Base-by-base conservation (phyloP, 2,329 filamentous ascomycete genomes). In the Cercospora janseana region DNA sequence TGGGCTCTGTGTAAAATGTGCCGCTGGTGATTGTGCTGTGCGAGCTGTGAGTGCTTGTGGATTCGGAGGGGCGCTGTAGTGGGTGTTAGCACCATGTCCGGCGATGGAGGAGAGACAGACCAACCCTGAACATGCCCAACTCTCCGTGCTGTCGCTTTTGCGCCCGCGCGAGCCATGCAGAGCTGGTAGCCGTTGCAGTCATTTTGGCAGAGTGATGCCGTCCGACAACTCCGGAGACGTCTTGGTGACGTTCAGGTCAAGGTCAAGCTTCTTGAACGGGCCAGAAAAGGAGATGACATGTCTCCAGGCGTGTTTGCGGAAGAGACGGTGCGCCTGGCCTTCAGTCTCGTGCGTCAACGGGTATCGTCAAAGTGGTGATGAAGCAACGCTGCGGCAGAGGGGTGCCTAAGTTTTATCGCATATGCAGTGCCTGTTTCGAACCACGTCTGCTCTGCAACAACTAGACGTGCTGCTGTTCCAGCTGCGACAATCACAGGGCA, bases 101-200 rank as follows among this genome's bases (percentile, higher is more conserved):
- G 21, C 26, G 9, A 3, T 10, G 16, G 38, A 3, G 6, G 16
- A 15, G 13, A 16, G 21, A 16, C 12, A 12, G 9, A 3, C 44
- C n/a, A 46, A 57, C 55, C 21, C 52, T 40, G 27, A 55, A 28
- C 28, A 59, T 46, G n/a, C 46, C 46, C 12, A 57, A 29, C 35
- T 59, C 56, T 28, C 49, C 44, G 24, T 53, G 42, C 38, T 48
- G 50, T 21, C 56, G 31, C 18, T 46, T 40, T 21, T 54, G 51
- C 10, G 52, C 46, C 21, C 56, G 52, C 12, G 54, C 49, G 31
- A 50, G 47, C 54, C 55, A 59, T 13, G 53, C 54, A 16, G 45
- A 24, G 13, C 16, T 26, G 3, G 40, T 13, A 23, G 49, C 28
- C 37, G 54, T 48, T 13, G 55, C 38, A 24, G 55, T 47, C 55